Base-by-base conservation (phyloP, 1,284 basidiomycete genomes). In the Heterobasidion irregulare region DNA sequence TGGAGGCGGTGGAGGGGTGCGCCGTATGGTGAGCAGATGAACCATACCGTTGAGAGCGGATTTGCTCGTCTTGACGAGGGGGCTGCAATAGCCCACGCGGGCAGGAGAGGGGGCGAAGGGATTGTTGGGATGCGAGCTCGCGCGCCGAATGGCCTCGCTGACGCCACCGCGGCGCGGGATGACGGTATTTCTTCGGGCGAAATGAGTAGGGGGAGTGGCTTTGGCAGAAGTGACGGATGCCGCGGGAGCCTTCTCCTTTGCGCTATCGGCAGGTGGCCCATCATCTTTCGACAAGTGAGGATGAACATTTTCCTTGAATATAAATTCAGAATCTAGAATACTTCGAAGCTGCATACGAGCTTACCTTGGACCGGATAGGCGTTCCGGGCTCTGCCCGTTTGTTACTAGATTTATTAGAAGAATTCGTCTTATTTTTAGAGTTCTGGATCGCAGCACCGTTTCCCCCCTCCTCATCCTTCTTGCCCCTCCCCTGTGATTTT, bases 21-120 rank as follows among this genome's bases (percentile, higher is more conserved):
- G 76, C 48, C 86, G 72, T 63, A 86, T 85, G 8, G 81, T 78
- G 62, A 89, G 87, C 18, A 90, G 72, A 0, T 87, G 86, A 9
- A 84, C 88, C 56, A 90, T 89, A 36, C 74, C 75, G 0, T 80
- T 79, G 35, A 90, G 75, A 51, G 77, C 66, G 44, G 73, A 75
- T 47, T 80, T 78, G 5, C 84, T 86, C 7, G 81, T 72, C 64
- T 89, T 89, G 52, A 77, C 65, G 56, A 80, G 77, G 0, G 87
- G 84, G 2, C 84, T 86, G 64, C 86, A 83, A 18, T 51, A 51
- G 5, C 77, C 67, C 10, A 73, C 63, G 15, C 70, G 65, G 7
- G 69, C 60, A 18, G 62, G 57, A 2, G 77, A 64, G 8, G 72
- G 66, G 7, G 74, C 65, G 63, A 84, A 86, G 0, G 82, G 84